Base-by-base conservation (phyloP, 805 yeast species). In the Starmerella apis region DNA sequence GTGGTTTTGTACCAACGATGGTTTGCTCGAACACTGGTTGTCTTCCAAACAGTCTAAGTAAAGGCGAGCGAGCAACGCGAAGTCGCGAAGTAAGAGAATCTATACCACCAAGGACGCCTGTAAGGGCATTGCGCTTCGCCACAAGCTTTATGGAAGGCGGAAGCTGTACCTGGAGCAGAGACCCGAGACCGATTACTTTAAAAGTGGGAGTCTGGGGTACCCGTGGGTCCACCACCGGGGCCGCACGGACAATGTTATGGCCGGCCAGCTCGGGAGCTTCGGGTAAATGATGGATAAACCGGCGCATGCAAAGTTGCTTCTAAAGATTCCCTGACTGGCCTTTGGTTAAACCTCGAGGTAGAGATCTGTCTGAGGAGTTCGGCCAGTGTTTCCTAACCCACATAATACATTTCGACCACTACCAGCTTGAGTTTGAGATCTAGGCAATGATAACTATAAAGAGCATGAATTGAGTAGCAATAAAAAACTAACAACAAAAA, bases 131-230 rank as follows among this genome's bases (percentile, higher is more conserved):
- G 18, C 61, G 52, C 25, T 49, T 51, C 10, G 61, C 58, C 6
- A 30, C 33, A 5, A 59, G 48, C 43, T 50, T 55, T 11, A 50
- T 46, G 20, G 58, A 51, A 24, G 62, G 52, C 32, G 61, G 97
- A 71, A 92, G 58, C 72, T 86, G 69, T 84, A 90, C 67, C 72
- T 92, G 62, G 95, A 92, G 71, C 86, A 92, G 69, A 80, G 83
- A 62, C 84, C 83, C 65, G 85, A 97, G 96, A 86, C 92, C 61
- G 16, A 58, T 36, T 14, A 53, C 55, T 18, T 32, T 45, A 50
- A 59, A 53, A 20, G 48, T 31, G 14, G 61, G 50, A 24, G 35
- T 39, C 33, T 46, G 52, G 8, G 57, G 57, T 24, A 35, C 48
- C 8, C 53, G 47, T n/a, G 61, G 59, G 35, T 50, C 58, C n/a